Evolutionary conservation across 352 stramenopile species (phyloP).

Genomic region (Phytophthora pinifolia): DNA sequence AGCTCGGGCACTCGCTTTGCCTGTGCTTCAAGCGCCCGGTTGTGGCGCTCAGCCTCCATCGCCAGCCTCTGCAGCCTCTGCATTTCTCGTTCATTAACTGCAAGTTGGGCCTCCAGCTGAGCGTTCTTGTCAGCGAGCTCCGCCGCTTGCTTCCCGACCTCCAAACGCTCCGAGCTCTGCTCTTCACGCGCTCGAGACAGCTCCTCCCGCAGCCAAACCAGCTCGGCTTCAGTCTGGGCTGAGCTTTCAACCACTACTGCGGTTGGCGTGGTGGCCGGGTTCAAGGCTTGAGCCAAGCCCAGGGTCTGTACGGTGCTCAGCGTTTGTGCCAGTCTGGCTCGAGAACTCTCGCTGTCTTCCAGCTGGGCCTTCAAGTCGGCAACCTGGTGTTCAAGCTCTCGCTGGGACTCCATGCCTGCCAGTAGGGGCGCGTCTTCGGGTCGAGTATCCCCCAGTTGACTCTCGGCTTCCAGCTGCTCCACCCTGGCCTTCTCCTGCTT

Average conservation of each 20-base stretch:
- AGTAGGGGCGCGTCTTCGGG: not conserved
- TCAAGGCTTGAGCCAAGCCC: slow-evolving; percentile 12
- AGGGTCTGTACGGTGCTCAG: slow-evolving; percentile 47
- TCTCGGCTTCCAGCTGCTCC: slow-evolving; percentile 23
- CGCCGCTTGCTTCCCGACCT: slow-evolving; percentile 18
- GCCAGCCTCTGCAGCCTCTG: slow-evolving; percentile 37
- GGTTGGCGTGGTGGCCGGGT: slow-evolving; percentile 12
- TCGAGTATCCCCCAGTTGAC: slow-evolving; percentile 2
- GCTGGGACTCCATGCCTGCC: slow-evolving; percentile 1
- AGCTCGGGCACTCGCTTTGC: slow-evolving; percentile 41
- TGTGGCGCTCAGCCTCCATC: slow-evolving; percentile 29
- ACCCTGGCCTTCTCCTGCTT: slow-evolving; percentile 29
- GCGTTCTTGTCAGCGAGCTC: slow-evolving; percentile 24
- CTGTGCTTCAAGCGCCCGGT: slow-evolving; percentile 28
- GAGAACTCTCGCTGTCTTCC: slow-evolving; percentile 67
- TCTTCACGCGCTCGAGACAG: slow-evolving; percentile 9
- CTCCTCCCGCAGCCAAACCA: slow-evolving; percentile 17
- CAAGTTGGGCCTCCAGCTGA: slow-evolving; percentile 31
- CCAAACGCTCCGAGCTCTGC: slow-evolving; percentile 9
- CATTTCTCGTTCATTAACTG: slow-evolving; percentile 29
- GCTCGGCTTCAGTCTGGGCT: slow-evolving; percentile 13
- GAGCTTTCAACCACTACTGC: slow-evolving; percentile 2
- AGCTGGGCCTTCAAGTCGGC: slow-evolving; percentile 53
- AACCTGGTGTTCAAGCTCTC: slow-evolving; percentile 28
- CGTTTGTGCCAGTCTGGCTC: slow-evolving; percentile 56